Conservation (phyloP, 1,284 basidiomycete genomes). For the Tilletia caries region DNA sequence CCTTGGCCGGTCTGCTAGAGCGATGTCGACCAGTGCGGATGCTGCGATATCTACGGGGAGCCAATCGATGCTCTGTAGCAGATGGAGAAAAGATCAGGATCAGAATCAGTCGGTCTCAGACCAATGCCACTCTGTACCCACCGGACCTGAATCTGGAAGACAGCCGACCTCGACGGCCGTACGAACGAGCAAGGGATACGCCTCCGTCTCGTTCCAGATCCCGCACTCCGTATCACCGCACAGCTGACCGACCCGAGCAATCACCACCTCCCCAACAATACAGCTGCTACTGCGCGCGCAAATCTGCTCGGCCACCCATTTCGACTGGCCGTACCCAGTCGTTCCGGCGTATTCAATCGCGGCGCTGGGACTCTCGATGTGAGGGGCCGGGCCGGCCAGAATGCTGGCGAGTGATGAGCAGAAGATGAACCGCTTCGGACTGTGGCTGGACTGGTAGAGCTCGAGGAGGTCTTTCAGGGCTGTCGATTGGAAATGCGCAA, state of each 20-base stretch:
- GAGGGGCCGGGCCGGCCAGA: conserved; percentile 30
- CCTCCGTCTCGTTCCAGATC: conserved; percentile 66
- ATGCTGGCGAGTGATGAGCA: conserved; percentile 61
- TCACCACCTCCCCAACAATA: background rate
- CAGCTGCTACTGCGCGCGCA: conserved; percentile 43
- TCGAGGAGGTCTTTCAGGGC: conserved; percentile 58
- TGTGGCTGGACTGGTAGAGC: conserved; percentile 57
- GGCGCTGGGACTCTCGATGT: conserved; percentile 12
- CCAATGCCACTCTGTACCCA: conserved; percentile 4
- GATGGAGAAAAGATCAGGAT: background rate
- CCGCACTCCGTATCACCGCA: conserved; percentile 61
- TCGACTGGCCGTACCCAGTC: conserved; percentile 63
- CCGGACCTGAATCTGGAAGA: conserved; percentile 59
- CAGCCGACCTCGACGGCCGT: conserved; percentile 57
- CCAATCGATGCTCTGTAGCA: conserved; percentile 58
- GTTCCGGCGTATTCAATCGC: conserved; percentile 56
- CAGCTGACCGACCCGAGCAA: conserved; percentile 59
- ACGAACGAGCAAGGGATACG: conserved; percentile 56
- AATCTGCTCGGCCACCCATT: conserved; percentile 66
- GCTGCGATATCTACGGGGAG: conserved; percentile 64
- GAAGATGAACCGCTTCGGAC: conserved; percentile 60
- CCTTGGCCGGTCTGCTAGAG: conserved; percentile 24
- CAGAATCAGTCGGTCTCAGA: too few relatives aligned
- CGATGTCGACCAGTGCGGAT: conserved; percentile 60
- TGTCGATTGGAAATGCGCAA: conserved; percentile 18